These are phyloP conservation scores for Physcomitrium patens DNA, from an alignment of 225 moss, liverwort and hornwort species.

Conservation along the genomic window DNA sequence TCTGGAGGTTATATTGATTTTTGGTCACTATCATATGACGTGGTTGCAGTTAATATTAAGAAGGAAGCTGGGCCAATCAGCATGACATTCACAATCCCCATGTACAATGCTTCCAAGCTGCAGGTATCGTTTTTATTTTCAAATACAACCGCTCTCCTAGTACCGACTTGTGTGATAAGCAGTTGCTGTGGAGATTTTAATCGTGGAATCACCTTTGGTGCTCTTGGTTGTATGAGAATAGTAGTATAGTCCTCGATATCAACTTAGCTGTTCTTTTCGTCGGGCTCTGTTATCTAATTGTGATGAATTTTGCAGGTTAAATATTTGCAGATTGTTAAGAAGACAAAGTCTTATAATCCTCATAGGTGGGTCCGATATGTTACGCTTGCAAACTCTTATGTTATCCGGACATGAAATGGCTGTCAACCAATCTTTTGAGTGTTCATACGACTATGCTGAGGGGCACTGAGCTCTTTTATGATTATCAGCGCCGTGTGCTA, in stretches of 20 bases:
- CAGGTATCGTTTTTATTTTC: constrained; percentile 52
- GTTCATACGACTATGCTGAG: neutral
- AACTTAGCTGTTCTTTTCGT: neutral
- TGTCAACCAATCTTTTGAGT: constrained; percentile 7
- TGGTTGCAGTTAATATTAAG: constrained; percentile 82
- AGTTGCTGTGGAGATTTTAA: neutral
- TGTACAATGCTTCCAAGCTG: constrained; percentile 96
- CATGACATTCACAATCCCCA: constrained; percentile 98
- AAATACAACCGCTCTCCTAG: neutral
- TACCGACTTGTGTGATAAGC: neutral
- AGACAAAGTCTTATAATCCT: constrained; percentile 89
- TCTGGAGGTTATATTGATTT: neutral
- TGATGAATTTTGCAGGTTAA: constrained; percentile 69
- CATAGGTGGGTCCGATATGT: constrained; percentile 99
- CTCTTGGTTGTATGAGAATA: neutral
- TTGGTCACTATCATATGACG: constrained; percentile 7
- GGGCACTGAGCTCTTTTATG: constrained; percentile 7
- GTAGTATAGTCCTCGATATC: neutral
- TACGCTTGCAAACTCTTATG: constrained; percentile 93
- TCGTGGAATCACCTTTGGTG: constrained; percentile 1
- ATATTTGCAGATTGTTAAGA: constrained; percentile 94
- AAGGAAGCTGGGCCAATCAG: constrained; percentile 98
- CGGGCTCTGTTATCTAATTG: constrained; percentile 11
- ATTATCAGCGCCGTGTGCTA: constrained; percentile 2
- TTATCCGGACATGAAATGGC: constrained; percentile 69